Evolutionary conservation across 345 rosid genomes (phyloP).

Genomic region (Geranium rotundifolium): DNA sequence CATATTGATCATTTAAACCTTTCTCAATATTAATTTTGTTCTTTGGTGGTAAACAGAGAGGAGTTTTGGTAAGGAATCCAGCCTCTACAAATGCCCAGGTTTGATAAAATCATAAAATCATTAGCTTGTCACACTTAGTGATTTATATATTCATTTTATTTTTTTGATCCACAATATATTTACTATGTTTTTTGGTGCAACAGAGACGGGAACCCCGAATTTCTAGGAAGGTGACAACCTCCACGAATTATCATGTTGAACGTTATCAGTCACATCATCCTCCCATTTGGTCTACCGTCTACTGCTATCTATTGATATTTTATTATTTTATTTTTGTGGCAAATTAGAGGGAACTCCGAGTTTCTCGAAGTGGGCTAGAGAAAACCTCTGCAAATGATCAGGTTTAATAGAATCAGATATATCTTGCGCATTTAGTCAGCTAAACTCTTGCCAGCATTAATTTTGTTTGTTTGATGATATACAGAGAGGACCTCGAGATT

Average conservation of each 20-base stretch:
- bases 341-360: neutral
- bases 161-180: no score
- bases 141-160: no score
- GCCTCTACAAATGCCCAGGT: no score
- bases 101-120: no score
- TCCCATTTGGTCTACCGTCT: neutral
- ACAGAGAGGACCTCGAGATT: neutral
- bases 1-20: no score
- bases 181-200: neutral
- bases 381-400: neutral
- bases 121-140: neutral
- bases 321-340: neutral
- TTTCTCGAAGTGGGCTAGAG: neutral
- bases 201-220: neutral
- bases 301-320: neutral
- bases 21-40: no score
- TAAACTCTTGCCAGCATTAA: neutral
- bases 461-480: neutral
- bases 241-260: neutral
- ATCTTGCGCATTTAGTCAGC: neutral
- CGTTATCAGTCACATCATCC: neutral
- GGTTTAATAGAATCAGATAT: neutral
- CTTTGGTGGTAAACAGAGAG: no score
- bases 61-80: no score
- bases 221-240: neutral